Base-by-base conservation (phyloP, 2,329 filamentous ascomycete genomes). In the Paraconiothyrium sp. region DNA sequence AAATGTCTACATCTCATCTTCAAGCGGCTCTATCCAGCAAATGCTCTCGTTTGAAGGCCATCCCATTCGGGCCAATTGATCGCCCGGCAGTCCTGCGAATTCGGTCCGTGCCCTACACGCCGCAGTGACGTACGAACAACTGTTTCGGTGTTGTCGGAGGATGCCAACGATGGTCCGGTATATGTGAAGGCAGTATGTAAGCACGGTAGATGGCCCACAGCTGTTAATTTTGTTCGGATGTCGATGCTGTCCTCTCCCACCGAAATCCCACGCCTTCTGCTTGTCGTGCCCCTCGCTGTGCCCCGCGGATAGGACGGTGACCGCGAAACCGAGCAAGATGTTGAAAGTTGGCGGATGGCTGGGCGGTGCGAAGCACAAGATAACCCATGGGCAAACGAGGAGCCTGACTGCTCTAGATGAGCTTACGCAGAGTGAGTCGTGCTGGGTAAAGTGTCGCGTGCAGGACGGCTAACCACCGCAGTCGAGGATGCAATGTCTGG, bases 401-500 rank as follows among this genome's bases (percentile, higher is more conserved):
- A 88, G 85, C 46, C 71, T 89, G 60, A 86, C 84, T 72, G 83
- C 86, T 64, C 72, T 86, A 54, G 83, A 84, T 64, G 88, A 90
- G 77, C 80, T 86, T 52, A 83, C 85, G 46, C 82, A 89, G 71
- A 84, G 91, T 67, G 49, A 43, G 69, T 63, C 41, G 8, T 37
- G 9, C n/a, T 14, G 13, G 27, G 16, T 20, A 16, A 11, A 52
- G 8, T 20, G 56, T 46, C 39, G 43, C 51, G 55, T 58, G 27
- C 56, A 30, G 7, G 20, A 48, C 59, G 58, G 59, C 70, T 77
- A 59, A 77, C 62, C 52, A 22, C 35, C 48, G 14, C 61, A 82
- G 80, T 84, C 58, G 73, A 81, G 68, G 80, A 83, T 70, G 81
- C 82, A 22, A 80, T 84, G 75, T 80, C 81, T 64, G 79, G 81